These are phyloP conservation scores for Acacia concinna DNA, from an alignment of 331 rosid species.

Conservation along the genomic window DNA sequence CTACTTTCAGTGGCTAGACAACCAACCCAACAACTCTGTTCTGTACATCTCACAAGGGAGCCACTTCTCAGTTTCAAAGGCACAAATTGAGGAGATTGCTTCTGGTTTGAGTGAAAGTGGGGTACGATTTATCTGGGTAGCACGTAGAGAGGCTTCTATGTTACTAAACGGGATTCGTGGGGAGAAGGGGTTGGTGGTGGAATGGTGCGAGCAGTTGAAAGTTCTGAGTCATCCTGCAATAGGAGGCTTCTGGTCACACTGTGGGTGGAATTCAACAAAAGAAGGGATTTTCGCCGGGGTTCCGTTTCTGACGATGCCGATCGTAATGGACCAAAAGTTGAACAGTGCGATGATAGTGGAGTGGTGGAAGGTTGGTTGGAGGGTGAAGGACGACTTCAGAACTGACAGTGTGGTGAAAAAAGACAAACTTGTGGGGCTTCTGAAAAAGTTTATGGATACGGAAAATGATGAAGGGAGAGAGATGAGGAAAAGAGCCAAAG, in stretches of 20 bases:
- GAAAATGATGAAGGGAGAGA: slow-evolving; percentile 34
- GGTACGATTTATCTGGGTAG: slow-evolving; percentile 47
- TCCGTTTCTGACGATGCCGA: slow-evolving; percentile 50
- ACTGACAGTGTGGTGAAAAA: slow-evolving; percentile 32
- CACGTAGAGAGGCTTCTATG: slow-evolving; percentile 30
- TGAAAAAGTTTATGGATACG: slow-evolving; percentile 43
- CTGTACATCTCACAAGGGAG: slow-evolving; percentile 64
- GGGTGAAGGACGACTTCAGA: slow-evolving; percentile 26
- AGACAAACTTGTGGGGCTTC: slow-evolving; percentile 35
- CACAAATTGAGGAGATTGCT: slow-evolving; percentile 50
- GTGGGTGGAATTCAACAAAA: slow-evolving; percentile 59
- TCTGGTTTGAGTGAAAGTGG: slow-evolving; percentile 38
- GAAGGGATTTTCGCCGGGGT: slow-evolving; percentile 51
- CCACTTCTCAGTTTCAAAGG: slow-evolving; percentile 37
- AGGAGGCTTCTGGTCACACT: slow-evolving; percentile 55
- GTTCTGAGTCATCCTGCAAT: slow-evolving; percentile 46
- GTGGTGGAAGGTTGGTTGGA: slow-evolving; percentile 57
- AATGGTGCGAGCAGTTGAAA: slow-evolving; percentile 61
- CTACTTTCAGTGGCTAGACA: slow-evolving; percentile 50
- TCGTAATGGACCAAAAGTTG: slow-evolving; percentile 43
- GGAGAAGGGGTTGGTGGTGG: slow-evolving; percentile 38
- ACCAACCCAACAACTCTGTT: slow-evolving; percentile 50
- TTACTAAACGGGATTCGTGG: slow-evolving; percentile 41
- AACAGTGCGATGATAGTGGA: slow-evolving; percentile 41
- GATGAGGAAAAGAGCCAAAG: slow-evolving; percentile 33